Evolutionary conservation across 257 asterid species (phyloP), one percentile per base, ranked within the genome.

Genomic region (Oldenlandia corymbosa): DNA sequence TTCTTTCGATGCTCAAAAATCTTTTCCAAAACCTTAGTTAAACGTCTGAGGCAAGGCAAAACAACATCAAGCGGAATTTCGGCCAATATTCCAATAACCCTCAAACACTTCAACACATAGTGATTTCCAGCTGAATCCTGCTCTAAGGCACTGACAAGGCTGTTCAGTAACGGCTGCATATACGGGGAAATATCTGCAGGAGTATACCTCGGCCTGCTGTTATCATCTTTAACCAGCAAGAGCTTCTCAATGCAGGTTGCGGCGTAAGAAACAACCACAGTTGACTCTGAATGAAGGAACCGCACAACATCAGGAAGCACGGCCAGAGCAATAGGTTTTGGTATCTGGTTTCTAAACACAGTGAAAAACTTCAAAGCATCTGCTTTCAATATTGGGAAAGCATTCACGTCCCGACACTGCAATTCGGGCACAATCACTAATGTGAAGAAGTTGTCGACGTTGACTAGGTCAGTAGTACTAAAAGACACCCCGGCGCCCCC

Each of bases 101-200:
- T 84, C 94, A 92, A 81, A 83, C 99, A 92, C 79, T 89, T 85
- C 99, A 92, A 89, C 64, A 87, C 91, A 79, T 89, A 89, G 65
- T 87, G 96, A 72, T 92, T 92, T 83, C 89, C 99, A 80, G 89
- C 99, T 10, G 97, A 92, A 65, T 92, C 99, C 43, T 86, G 91
- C 79, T 79, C 89, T 74, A 92, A 66, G 78, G 97, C 91, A 71
- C 70, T 71, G 65, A 87, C 89, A 53, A 92, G 97, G 82, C 85
- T 89, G 62, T 82, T 79, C 96, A 92, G 80, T 76, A 92, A 64
- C 26, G 68, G 54, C 43, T 77, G 84, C 73, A 92, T 77, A 79
- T 84, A 71, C 12, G 95, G 97, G 70, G 79, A 68, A 37, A 93
- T 71, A 69, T 90, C 99, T 32, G 79, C 71, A 30, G 87, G 85